Base-by-base conservation (phyloP, 2,329 filamentous ascomycete species). In the Exophiala dermatitidis region DNA sequence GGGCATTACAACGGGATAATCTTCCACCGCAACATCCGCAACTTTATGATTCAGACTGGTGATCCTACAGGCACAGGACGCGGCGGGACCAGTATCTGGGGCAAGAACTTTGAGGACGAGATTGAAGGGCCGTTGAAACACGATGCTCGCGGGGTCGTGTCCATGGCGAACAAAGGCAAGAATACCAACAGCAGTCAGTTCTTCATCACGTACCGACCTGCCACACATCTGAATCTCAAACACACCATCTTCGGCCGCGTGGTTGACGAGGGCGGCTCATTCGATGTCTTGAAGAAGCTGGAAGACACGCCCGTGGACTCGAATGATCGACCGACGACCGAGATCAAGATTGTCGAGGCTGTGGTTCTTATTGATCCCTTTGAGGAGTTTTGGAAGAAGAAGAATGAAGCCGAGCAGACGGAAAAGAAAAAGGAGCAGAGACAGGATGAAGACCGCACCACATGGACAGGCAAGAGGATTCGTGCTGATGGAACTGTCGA, bases 151-250 rank as follows among this genome's bases (percentile, higher is more conserved):
- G 93, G 93, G 8, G 80, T 90, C 0, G 67, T 94, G 29, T 90
- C 85, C 62, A 98, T 98, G 93, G 93, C 93, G 38, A 98, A 98
- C 71, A 98, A 98, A 68, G 93, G 93, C 54, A 96, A 96, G 67
- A 91, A 96, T 66, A 97, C 91, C 26, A 98, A 98, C 71, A 93
- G 88, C 5, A 88, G 83, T 62, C 93, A 98, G 70, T 98, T 85
- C 70, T 98, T 97, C 75, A 86, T 98, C 66, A 88, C 86, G 0
- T 98, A 98, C 69, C 84, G 88, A 47, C 77, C 86, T 1, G 82
- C 85, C 0, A 84, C 86, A 59, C 93, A 98, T 71, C 79, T 98
- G 0, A 89, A 98, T 69, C 80, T 85, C 55, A 98, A 98, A 67
- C 93, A 98, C 71, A 97, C 93, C n/a, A 87, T 98, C 38, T 98